These are phyloP conservation scores for Syncephalastrum racemosum DNA, from an alignment of 371 early-diverging fungal species.

Conservation along the genomic window DNA sequence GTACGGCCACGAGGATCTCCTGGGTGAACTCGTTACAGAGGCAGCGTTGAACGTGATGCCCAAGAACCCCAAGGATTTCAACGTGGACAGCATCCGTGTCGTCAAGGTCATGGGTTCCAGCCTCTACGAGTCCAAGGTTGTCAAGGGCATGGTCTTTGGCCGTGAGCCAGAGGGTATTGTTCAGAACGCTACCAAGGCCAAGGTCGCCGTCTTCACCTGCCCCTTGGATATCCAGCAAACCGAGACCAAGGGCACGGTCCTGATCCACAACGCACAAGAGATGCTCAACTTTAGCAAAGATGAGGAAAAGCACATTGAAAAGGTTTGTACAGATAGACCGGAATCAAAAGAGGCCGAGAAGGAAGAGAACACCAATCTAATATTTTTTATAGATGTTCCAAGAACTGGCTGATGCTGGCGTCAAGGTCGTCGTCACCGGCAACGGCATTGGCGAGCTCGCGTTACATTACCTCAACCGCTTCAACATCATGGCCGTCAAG, in stretches of 20 bases:
- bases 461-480: slow-evolving; percentile 92
- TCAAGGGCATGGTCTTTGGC: slow-evolving; percentile 99
- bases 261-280: slow-evolving; percentile 96
- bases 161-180: slow-evolving; percentile 88
- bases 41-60: slow-evolving; percentile 94
- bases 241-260: slow-evolving; percentile 99
- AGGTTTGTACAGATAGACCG: slow-evolving; percentile 12
- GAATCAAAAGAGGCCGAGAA: neutral
- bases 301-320: slow-evolving; percentile 81
- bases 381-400: slow-evolving; percentile 58
- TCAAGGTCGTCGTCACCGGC: slow-evolving; percentile 93
- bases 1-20: slow-evolving; percentile 91
- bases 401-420: slow-evolving; percentile 89
- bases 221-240: slow-evolving; percentile 95
- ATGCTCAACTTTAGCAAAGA: slow-evolving; percentile 97
- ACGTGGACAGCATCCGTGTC: slow-evolving; percentile 94
- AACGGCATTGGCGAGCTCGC: slow-evolving; percentile 91
- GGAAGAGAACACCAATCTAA: slow-evolving; percentile 1
- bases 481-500: slow-evolving; percentile 87
- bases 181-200: slow-evolving; percentile 76
- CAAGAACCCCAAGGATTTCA: slow-evolving; percentile 80
- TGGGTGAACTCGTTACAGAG: slow-evolving; percentile 80
- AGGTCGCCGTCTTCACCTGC: slow-evolving; percentile 97
- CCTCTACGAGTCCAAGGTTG: slow-evolving; percentile 89
- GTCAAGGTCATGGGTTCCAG: slow-evolving; percentile 97